Evolutionary conservation across 2,329 filamentous ascomycete genomes (phyloP).

Genomic region (Exophiala lecanii-corni): DNA sequence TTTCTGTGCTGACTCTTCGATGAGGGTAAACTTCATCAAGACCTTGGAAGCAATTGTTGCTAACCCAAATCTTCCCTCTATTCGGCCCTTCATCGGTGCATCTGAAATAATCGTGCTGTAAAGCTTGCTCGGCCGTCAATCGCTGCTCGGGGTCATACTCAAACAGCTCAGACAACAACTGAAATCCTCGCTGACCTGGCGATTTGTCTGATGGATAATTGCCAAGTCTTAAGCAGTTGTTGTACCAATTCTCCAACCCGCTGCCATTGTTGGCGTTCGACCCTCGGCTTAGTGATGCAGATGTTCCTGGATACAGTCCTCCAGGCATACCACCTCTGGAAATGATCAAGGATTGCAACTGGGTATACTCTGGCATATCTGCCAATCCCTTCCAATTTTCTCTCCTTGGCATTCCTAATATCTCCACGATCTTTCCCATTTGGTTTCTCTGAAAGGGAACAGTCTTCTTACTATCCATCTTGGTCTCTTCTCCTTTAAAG

Average conservation of each 20-base stretch:
- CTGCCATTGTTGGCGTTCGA: constrained; percentile 49
- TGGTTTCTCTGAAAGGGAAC: constrained; percentile 97
- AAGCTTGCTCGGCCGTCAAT: constrained; percentile 77
- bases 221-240: constrained; percentile 61
- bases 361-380: constrained; percentile 80
- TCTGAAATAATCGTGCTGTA: constrained; percentile 87
- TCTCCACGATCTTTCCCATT: constrained; percentile 98
- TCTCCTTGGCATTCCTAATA: constrained; percentile 84
- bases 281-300: constrained; percentile 35
- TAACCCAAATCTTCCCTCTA: constrained; percentile 44
- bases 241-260: constrained; percentile 75
- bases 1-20: constrained; percentile 84
- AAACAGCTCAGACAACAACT: constrained; percentile 73
- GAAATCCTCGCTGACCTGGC: constrained; percentile 72
- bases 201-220: constrained; percentile 51
- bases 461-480: constrained; percentile 97
- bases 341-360: constrained; percentile 54
- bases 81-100: constrained; percentile 46
- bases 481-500: constrained; percentile 97
- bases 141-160: constrained; percentile 91
- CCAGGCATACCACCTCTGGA: constrained; percentile 36
- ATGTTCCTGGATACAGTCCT: constrained; percentile 25
- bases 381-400: constrained; percentile 81
- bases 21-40: constrained; percentile 84
- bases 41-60: constrained; percentile 84